Evolutionary conservation across 2,329 filamentous ascomycete species (phyloP).

Genomic region (Talaromyces amestolkiae): DNA sequence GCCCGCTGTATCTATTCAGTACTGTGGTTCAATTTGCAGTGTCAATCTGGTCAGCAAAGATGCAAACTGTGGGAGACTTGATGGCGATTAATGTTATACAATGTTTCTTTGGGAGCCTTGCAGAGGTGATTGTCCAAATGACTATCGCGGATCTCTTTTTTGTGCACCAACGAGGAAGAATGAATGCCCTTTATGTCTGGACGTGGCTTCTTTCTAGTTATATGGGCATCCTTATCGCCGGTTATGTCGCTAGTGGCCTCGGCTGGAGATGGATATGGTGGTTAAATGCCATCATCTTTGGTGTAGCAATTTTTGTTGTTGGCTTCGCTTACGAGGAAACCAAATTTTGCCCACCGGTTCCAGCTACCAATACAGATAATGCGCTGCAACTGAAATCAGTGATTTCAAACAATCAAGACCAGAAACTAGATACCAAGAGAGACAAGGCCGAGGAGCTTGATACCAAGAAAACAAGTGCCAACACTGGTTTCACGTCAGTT

Average conservation of each 20-base stretch:
- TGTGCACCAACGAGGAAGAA: constrained; percentile 47
- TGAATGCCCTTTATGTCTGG: constrained; percentile 50
- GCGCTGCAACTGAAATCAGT: background rate
- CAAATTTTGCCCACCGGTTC: constrained; percentile 24
- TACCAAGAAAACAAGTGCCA: background rate
- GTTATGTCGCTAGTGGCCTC: constrained; percentile 37
- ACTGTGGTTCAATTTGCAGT: constrained; percentile 37
- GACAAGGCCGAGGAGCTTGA: background rate
- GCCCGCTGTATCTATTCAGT: constrained; percentile 48
- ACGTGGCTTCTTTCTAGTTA: constrained; percentile 30
- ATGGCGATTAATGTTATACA: constrained; percentile 45
- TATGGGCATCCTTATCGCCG: constrained; percentile 26
- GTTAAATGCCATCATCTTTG: constrained; percentile 46
- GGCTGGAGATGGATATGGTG: constrained; percentile 55
- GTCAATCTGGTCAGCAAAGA: constrained; percentile 47
- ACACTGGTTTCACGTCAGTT: background rate
- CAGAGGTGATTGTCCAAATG: constrained; percentile 48
- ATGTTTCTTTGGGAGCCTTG: constrained; percentile 45
- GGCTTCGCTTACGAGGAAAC: constrained; percentile 49
- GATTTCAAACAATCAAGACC: background rate
- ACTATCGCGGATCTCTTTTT: constrained; percentile 52
- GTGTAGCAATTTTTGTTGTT: constrained; percentile 39
- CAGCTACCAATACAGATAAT: background rate
- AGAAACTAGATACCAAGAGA: background rate
- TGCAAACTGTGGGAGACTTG: constrained; percentile 44